Base-by-base conservation (phyloP, 208 protist species). In the Wallacemonas sp. region DNA sequence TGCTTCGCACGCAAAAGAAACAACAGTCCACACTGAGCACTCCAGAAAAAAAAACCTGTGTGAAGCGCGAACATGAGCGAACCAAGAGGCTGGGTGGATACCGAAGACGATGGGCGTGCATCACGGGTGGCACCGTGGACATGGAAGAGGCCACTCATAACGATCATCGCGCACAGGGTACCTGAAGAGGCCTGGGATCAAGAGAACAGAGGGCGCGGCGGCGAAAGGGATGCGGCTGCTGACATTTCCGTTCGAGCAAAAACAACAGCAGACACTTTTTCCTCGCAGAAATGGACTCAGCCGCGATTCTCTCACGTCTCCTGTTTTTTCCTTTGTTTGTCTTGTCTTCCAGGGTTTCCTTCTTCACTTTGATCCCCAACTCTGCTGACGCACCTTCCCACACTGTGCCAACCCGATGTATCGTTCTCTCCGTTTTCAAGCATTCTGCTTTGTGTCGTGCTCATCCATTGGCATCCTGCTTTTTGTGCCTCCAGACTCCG, bases 181-280 rank as follows among this genome's bases (percentile, higher is more conserved):
- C n/a, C n/a, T n/a, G n/a, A n/a, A n/a, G n/a, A n/a, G n/a, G n/a
- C n/a, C n/a, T n/a, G n/a, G n/a, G n/a, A n/a, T n/a, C n/a, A n/a
- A n/a, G n/a, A n/a, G n/a, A n/a, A n/a, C n/a, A n/a, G n/a, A n/a
- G n/a, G n/a, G n/a, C n/a, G n/a, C n/a, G n/a, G n/a, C n/a, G n/a
- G n/a, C n/a, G n/a, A n/a, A n/a, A n/a, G n/a, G n/a, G n/a, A n/a
- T n/a, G n/a, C n/a, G n/a, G n/a, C n/a, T n/a, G n/a, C n/a, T n/a
- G n/a, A n/a, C 36, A 0, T 55, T 32, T 32, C 21, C 9, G n/a
- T 21, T 55, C 3, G 26, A 55, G 47, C 6, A n/a, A 55, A 30
- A 55, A 55, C 47, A 55, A 55, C 47, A 55, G 47, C 47, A 55
- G 47, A 55, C 47, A 55, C 47, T 55, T 55, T 55, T 55, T 36